Percentiles rank a stretch among this genome's conserved stretches.
phyloP scores from a whole-genome alignment of 2,329 filamentous ascomycete genomes.

The Neofusicoccum parvum region DNA sequence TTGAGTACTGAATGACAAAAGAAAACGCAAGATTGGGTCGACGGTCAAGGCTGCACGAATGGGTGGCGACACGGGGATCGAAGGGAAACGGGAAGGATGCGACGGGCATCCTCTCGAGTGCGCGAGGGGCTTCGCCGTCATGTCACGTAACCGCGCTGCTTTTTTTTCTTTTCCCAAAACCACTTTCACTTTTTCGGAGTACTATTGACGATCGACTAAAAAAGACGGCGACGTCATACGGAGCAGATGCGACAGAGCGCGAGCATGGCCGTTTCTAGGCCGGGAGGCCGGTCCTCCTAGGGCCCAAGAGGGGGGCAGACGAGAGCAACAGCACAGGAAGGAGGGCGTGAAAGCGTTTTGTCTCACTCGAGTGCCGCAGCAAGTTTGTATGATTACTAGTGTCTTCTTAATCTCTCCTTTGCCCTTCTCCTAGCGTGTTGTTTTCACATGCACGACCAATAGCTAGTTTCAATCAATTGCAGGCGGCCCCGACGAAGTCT shows the following conservation, averaged over 20 bases:
- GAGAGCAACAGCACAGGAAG: background rate
- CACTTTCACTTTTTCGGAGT: background rate
- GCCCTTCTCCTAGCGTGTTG: background rate
- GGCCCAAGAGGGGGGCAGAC: too few relatives aligned
- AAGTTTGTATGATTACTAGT: constrained; percentile 15
- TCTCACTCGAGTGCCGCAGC: background rate
- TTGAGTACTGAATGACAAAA: background rate
- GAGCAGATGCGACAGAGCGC: background rate
- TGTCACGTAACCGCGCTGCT: constrained; percentile 7
- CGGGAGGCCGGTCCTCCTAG: background rate
- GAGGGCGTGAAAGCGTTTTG: background rate
- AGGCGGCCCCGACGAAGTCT: background rate
- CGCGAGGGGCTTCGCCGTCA: background rate
- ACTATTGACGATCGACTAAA: background rate
- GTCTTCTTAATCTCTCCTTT: constrained; percentile 3
- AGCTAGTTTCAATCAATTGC: background rate
- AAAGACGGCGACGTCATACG: background rate
- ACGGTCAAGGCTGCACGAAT: background rate
- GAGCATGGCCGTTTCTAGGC: background rate
- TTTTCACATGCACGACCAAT: background rate
- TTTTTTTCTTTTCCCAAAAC: constrained; percentile 4
- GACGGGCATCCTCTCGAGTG: background rate
- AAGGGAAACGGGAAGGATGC: background rate
- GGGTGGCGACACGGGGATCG: background rate
- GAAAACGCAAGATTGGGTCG: background rate